Evolutionary conservation across 176 grass and related monocot genomes (phyloP).

Genomic region (Poa pratensis): DNA sequence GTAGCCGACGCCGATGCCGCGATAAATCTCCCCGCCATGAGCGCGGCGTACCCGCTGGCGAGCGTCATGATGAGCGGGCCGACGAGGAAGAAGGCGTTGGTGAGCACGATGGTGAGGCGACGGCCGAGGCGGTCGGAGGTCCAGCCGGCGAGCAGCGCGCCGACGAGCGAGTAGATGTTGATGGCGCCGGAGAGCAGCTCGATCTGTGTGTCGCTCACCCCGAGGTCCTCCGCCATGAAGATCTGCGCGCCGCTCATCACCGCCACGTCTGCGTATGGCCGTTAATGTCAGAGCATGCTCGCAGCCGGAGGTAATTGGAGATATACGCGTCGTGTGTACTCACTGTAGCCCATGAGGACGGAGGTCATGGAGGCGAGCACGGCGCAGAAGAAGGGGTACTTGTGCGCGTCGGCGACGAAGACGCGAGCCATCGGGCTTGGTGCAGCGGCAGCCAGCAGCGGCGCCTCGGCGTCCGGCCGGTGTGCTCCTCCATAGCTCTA

Average conservation of each 20-base stretch:
- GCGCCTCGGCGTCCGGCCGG: constrained; percentile 27
- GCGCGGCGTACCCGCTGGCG: constrained; percentile 40
- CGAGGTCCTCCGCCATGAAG: constrained; percentile 77
- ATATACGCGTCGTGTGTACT: not conserved
- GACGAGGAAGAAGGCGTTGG: constrained; percentile 64
- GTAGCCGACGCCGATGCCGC: constrained; percentile 66
- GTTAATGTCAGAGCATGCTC: not conserved
- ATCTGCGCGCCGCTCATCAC: constrained; percentile 79
- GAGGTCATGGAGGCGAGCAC: constrained; percentile 87
- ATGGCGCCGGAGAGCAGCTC: constrained; percentile 70
- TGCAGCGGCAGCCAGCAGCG: constrained; percentile 40
- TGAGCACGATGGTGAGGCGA: constrained; percentile 63
- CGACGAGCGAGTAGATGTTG: constrained; percentile 78
- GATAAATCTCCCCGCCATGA: constrained; percentile 63
- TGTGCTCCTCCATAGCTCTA: constrained; percentile 28
- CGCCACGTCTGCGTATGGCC: constrained; percentile 52
- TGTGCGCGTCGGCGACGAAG: constrained; percentile 38
- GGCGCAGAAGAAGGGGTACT: constrained; percentile 70
- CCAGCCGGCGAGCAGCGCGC: constrained; percentile 72
- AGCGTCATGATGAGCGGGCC: constrained; percentile 65
- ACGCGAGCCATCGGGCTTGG: constrained; percentile 17
- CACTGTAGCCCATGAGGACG: constrained; percentile 80
- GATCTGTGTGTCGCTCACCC: constrained; percentile 69
- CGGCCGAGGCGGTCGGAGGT: constrained; percentile 73
- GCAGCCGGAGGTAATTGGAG: not conserved